Conservation (phyloP, 257 asterid genomes). For the Leonotis leonurus region DNA sequence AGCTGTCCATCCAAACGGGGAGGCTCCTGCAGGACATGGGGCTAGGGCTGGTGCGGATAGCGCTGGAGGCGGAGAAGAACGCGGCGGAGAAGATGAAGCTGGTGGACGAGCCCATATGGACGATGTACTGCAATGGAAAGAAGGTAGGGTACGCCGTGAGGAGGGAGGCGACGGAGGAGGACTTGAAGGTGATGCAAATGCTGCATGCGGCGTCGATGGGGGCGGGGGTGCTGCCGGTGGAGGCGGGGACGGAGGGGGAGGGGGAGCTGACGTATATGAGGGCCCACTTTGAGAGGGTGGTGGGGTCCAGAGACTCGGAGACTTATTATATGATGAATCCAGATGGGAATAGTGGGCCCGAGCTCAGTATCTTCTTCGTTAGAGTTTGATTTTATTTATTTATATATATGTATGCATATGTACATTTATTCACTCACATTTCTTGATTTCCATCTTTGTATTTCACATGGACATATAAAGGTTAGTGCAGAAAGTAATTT, state of each 20-base stretch:
- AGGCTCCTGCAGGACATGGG: slow-evolving; percentile 92
- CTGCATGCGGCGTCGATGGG: slow-evolving; percentile 84
- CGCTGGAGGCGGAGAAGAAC: slow-evolving; percentile 72
- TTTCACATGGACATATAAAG: too few species aligned
- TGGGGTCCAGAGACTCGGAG: slow-evolving; percentile 80
- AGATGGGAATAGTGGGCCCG: slow-evolving; percentile 79
- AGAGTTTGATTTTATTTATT: slow-evolving; percentile 15
- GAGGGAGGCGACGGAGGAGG: slow-evolving; percentile 71
- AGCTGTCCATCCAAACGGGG: slow-evolving; percentile 72
- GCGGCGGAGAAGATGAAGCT: slow-evolving; percentile 53
- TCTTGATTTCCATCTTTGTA: too few species aligned
- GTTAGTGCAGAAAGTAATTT: too few species aligned
- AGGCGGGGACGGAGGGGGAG: slow-evolving; percentile 20
- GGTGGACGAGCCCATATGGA: slow-evolving; percentile 83
- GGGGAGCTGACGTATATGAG: slow-evolving; percentile 83
- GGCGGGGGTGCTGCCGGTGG: slow-evolving; percentile 69
- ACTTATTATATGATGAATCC: slow-evolving; percentile 92
- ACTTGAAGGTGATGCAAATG: slow-evolving; percentile 56
- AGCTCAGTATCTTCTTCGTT: slow-evolving; percentile 79
- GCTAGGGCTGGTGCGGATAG: slow-evolving; percentile 67
- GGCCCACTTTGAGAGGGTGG: slow-evolving; percentile 70
- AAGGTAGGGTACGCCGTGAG: slow-evolving; percentile 76
- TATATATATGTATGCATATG: background rate
- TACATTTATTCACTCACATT: too few species aligned
- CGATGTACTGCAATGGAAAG: slow-evolving; percentile 66